Percentiles rank a stretch among this genome's conserved stretches.
phyloP scores from a whole-genome alignment of 164 flowering plant species.

The Pachysandra terminalis region DNA sequence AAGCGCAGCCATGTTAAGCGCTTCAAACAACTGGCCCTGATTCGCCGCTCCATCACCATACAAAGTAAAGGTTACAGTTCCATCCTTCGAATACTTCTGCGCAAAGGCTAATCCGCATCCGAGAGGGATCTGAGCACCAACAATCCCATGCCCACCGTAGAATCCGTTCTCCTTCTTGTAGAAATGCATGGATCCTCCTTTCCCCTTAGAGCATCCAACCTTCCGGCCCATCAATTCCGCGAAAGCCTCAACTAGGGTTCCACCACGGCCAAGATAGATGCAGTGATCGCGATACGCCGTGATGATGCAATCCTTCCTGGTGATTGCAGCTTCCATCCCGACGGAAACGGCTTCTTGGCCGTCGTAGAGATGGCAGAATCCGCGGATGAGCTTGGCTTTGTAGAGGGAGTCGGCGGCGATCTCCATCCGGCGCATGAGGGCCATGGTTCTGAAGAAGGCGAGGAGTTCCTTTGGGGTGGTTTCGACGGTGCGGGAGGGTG shows the following conservation, averaged over 20 bases:
- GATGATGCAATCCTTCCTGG: constrained; percentile 57
- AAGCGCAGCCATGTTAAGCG: constrained; percentile 69
- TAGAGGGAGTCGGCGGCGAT: constrained; percentile 55
- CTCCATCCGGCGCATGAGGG: constrained; percentile 51
- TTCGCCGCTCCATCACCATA: constrained; percentile 86
- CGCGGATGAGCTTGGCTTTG: constrained; percentile 53
- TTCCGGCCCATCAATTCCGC: constrained; percentile 67
- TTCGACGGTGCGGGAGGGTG: constrained; percentile 45
- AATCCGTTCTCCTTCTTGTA: constrained; percentile 57
- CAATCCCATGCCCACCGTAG: constrained; percentile 76
- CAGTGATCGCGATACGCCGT: constrained; percentile 79
- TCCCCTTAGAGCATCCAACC: constrained; percentile 65
- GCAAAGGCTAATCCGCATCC: constrained; percentile 66
- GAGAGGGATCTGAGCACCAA: constrained; percentile 73
- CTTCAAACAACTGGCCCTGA: constrained; percentile 81
- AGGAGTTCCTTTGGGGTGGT: constrained; percentile 39
- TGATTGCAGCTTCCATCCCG: constrained; percentile 78
- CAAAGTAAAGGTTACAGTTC: constrained; percentile 52
- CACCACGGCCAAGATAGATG: constrained; percentile 57
- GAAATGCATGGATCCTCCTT: constrained; percentile 85
- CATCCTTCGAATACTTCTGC: constrained; percentile 64
- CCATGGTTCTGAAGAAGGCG: constrained; percentile 41
- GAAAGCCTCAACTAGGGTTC: constrained; percentile 44
- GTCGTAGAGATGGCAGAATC: constrained; percentile 72
- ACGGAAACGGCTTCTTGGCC: constrained; percentile 76